Evolutionary conservation across 371 early-diverging fungal genomes (phyloP), one percentile per base, ranked within the genome.

Genomic region (Mucor lusitanicus): DNA sequence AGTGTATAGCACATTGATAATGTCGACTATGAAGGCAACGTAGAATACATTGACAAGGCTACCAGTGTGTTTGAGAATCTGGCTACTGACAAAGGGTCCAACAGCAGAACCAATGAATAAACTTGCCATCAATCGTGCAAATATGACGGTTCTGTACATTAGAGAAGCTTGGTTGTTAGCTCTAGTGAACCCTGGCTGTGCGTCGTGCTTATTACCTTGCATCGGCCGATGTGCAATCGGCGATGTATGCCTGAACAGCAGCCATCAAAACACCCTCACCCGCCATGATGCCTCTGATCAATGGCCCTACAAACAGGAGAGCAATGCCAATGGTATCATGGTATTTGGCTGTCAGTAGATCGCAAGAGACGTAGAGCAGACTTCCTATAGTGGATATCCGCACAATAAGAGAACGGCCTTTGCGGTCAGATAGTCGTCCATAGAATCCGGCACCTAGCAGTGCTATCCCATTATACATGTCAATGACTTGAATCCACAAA

Each of bases 341-440:
- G 42, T 65, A 75, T 25, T 64, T 63, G 9, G 68, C 68, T 8
- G 78, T 75, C 1, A 70, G 11, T 19, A 79, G 50, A 25, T 65
- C 70, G 13, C 71, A 61, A n/a, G 46, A 15, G 19, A 78, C 48
- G 12, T 60, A 27, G 5, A 78, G 17, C 3, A 74, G 59, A 28
- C 37, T 65, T 5, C 84, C 84, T 19, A 80, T 33, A 0, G 61
- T 17, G 15, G 77, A 63, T 4, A 74, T 59, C n/a, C 55, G 44
- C 4, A 80, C 35, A 3, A 84, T 70, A 5, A 64, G 17, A 9
- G 48, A 39, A n/a, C 82, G 65, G 13, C 84, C 81, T 61, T 77
- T 75, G 32, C 71, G 67, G 70, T 84, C 84, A 5, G 84, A 80
- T 42, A 81, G 60, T 21, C 69, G 44, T 6, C 84, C 84, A 65